Percentiles rank a stretch among this genome's conserved stretches.
Evolutionary conservation across 768 basidiomycete genomes (phyloP).

Genomic region (Boletus sp.): DNA sequence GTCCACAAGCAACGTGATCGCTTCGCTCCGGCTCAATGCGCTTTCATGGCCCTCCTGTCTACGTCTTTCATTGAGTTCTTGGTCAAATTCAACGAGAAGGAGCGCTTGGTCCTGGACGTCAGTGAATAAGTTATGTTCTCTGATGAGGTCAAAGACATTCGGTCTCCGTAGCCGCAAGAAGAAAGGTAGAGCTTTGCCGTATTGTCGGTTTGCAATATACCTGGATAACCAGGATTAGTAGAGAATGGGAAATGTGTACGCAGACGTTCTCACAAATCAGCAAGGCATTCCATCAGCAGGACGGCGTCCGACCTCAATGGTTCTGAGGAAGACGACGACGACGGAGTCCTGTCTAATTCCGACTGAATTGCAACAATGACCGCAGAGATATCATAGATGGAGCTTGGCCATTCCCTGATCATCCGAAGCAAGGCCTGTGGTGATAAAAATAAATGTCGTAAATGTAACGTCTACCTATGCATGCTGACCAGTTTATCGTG

Average conservation of each 20-base stretch:
- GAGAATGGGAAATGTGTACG: neutral
- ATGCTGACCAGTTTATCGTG: conserved; percentile 67
- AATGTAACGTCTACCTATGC: neutral
- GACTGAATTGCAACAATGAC: conserved; percentile 88
- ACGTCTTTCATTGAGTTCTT: conserved; percentile 71
- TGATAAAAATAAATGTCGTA: neutral
- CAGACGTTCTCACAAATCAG: conserved; percentile 66
- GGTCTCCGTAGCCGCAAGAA: conserved; percentile 83
- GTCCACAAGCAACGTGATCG: conserved; percentile 85
- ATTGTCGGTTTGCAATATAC: conserved; percentile 85
- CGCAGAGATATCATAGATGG: conserved; percentile 84
- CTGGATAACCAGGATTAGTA: conserved; percentile 38
- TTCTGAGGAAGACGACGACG: conserved; percentile 47
- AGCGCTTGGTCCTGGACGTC: conserved; percentile 93
- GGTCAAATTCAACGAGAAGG: conserved; percentile 91
- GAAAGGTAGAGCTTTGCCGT: conserved; percentile 90
- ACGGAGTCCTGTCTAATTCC: conserved; percentile 65
- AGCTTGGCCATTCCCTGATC: conserved; percentile 85
- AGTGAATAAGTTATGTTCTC: conserved; percentile 91
- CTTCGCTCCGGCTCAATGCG: conserved; percentile 58
- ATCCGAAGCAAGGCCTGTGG: conserved; percentile 69
- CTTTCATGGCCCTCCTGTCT: conserved; percentile 40
- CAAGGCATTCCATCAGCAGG: conserved; percentile 90
- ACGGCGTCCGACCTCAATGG: conserved; percentile 46
- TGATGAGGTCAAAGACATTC: conserved; percentile 92